phyloP scores from a whole-genome alignment of 345 rosid species.

The Isatis tinctoria region DNA sequence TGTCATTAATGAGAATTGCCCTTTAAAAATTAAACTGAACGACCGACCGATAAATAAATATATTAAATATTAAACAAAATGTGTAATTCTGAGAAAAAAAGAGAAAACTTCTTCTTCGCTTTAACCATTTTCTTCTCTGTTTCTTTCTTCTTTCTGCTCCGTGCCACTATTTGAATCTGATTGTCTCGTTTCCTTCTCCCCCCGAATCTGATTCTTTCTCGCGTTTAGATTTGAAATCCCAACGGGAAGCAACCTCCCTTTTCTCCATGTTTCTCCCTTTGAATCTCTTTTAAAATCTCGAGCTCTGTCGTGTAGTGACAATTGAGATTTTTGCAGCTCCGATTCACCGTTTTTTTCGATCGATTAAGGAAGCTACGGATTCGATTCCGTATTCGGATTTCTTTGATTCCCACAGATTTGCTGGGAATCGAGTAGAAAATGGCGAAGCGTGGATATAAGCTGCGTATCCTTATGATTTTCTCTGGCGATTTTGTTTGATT shows the following conservation, averaged over 20 bases:
- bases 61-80: background rate
- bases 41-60: slow-evolving; percentile 17
- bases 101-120: slow-evolving; percentile 10
- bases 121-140: slow-evolving; percentile 22
- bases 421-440: slow-evolving; percentile 31
- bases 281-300: slow-evolving; percentile 20
- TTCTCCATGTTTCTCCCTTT: background rate
- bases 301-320: slow-evolving; percentile 30
- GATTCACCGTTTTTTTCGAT: slow-evolving; percentile 4
- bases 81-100: background rate
- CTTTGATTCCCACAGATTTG: background rate
- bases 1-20: too few species aligned
- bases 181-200: slow-evolving; percentile 4
- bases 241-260: slow-evolving; percentile 18
- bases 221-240: slow-evolving; percentile 35
- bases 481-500: background rate
- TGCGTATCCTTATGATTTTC: slow-evolving; percentile 70
- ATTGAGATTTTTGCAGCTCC: slow-evolving; percentile 11
- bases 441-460: slow-evolving; percentile 96
- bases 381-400: slow-evolving; percentile 22
- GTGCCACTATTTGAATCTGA: slow-evolving; percentile 34
- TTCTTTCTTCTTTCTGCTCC: slow-evolving; percentile 7
- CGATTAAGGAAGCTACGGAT: slow-evolving; percentile 13
- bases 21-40: background rate
- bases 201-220: slow-evolving; percentile 37